Evolutionary conservation across 2,329 filamentous ascomycete genomes (phyloP).

Genomic region (Orbilia brochopaga): DNA sequence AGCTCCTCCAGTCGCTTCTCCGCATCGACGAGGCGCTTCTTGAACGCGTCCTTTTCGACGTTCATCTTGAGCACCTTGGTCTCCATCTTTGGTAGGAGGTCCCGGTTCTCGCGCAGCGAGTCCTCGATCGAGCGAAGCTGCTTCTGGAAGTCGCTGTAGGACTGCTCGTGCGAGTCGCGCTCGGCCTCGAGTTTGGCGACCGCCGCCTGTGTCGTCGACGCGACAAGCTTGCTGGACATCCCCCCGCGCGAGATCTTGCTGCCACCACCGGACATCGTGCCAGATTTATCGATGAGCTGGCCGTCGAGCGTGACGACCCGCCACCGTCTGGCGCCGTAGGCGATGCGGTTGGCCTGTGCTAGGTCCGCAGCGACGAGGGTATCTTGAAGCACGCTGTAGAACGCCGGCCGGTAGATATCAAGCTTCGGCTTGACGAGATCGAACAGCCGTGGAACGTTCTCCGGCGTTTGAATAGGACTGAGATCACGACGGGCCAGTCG

Average conservation of each 20-base stretch:
- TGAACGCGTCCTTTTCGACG: conserved; percentile 85
- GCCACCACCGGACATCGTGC: conserved; percentile 98
- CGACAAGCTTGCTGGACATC: conserved; percentile 95
- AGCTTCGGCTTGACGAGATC: conserved; percentile 90
- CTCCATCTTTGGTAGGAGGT: conserved; percentile 81
- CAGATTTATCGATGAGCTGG: conserved; percentile 95
- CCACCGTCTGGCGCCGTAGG: conserved; percentile 92
- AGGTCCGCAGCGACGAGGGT: conserved; percentile 91
- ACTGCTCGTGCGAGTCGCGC: conserved; percentile 80
- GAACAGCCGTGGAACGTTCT: conserved; percentile 89
- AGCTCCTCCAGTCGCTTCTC: conserved; percentile 86
- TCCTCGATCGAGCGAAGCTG: conserved; percentile 80
- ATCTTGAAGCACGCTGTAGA: conserved; percentile 94
- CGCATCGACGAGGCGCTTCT: conserved; percentile 81
- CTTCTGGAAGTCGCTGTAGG: conserved; percentile 83
- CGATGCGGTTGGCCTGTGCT: conserved; percentile 94
- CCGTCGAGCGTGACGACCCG: conserved; percentile 94
- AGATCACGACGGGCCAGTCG: conserved; percentile 80
- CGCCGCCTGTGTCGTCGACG: conserved; percentile 84
- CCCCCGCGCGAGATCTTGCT: conserved; percentile 86
- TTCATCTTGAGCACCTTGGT: conserved; percentile 89
- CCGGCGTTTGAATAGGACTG: conserved; percentile 81
- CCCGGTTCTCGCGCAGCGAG: conserved; percentile 72
- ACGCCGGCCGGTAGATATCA: conserved; percentile 83
- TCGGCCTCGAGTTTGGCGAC: conserved; percentile 85